Conservation (phyloP, 2,329 filamentous ascomycete species). For the Calonectria ilicicola region DNA sequence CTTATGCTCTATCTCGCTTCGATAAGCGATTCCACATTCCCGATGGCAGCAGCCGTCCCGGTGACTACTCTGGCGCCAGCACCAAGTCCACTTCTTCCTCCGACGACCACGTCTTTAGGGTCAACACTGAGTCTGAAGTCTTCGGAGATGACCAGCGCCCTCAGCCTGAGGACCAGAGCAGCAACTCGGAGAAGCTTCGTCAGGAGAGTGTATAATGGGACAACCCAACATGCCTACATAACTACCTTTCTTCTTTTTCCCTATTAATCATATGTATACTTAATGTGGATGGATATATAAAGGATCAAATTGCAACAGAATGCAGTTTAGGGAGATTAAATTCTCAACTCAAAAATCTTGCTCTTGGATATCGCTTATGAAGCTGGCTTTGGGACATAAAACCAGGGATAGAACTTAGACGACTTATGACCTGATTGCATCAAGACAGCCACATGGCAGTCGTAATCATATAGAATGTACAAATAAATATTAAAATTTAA, state of each 20-base stretch:
- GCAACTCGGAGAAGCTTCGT: constrained; percentile 34
- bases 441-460: not conserved
- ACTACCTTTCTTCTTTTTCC: not conserved
- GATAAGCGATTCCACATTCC: constrained; percentile 83
- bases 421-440: constrained; percentile 21
- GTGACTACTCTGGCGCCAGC: constrained; percentile 56
- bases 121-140: constrained; percentile 38
- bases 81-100: not conserved
- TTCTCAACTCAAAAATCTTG: not conserved
- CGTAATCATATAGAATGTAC: constrained; percentile 4
- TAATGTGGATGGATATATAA: not conserved
- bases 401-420: not conserved
- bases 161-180: constrained; percentile 26
- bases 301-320: not conserved
- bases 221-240: not conserved
- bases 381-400: not conserved
- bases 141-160: constrained; percentile 43
- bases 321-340: not conserved
- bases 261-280: not conserved
- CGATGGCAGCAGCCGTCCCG: constrained; percentile 72
- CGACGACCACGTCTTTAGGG: constrained; percentile 28
- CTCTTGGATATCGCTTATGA: not conserved
- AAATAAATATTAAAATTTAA: not conserved
- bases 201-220: constrained; percentile 33
- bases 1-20: constrained; percentile 76